These are phyloP conservation scores for Kingdonia uniflora DNA, from an alignment of 164 flowering plant genomes.

Conservation along the genomic window DNA sequence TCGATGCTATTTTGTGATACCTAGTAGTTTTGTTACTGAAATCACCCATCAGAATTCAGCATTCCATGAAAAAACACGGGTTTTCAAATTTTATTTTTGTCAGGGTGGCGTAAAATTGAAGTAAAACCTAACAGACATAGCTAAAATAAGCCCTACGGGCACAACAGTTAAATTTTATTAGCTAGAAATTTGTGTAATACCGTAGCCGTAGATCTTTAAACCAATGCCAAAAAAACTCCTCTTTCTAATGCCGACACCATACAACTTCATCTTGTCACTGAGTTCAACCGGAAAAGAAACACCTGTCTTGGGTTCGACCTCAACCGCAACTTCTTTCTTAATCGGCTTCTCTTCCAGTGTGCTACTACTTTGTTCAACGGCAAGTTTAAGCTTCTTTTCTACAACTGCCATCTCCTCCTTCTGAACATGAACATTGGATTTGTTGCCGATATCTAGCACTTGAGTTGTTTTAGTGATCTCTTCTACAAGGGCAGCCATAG, in stretches of 20 bases:
- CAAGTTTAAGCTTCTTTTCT: no score
- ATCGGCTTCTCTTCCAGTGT: neutral
- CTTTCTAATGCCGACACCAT: conserved; percentile 45
- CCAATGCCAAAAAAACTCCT: conserved; percentile 41
- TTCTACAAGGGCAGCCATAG: conserved; percentile 7
- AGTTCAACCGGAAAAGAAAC: conserved; percentile 41
- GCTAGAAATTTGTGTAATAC: no score
- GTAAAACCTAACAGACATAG: no score
- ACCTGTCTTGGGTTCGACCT: conserved; percentile 51
- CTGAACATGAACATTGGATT: neutral
- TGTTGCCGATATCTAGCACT: conserved; percentile 16
- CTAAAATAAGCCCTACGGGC: no score
- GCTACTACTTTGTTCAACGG: no score
- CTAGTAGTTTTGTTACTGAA: no score
- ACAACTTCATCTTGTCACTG: conserved; percentile 39
- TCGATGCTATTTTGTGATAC: no score
- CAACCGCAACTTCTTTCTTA: conserved; percentile 10
- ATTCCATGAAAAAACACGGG: no score
- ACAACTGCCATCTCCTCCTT: conserved; percentile 12
- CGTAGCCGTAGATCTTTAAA: conserved; percentile 53
- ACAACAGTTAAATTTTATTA: no score
- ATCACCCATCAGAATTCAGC: no score
- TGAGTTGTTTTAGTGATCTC: conserved; percentile 26
- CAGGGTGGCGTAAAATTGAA: no score
- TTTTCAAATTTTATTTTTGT: no score